Conservation (phyloP, 2,329 filamentous ascomycete genomes). For the Xylariaceae sp. region DNA sequence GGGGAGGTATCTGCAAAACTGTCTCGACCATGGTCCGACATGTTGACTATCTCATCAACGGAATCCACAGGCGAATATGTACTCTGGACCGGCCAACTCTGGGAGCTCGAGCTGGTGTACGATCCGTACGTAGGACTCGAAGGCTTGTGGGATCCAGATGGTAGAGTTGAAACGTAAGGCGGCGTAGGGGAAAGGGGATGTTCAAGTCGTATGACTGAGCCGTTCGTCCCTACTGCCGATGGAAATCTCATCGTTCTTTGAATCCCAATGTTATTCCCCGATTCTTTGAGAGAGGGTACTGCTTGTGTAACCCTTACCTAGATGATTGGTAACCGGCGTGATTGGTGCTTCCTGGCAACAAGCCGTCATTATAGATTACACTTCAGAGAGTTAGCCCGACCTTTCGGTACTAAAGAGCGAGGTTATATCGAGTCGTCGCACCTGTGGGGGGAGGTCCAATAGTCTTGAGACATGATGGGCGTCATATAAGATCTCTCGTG, state of each 20-base stretch:
- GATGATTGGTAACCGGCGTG: constrained; percentile 41
- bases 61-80: constrained; percentile 65
- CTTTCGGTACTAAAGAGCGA: constrained; percentile 30
- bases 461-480: constrained; percentile 53
- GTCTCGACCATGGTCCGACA: constrained; percentile 67
- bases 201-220: constrained; percentile 49
- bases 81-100: constrained; percentile 56
- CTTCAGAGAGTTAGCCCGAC: constrained; percentile 41
- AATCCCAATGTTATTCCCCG: constrained; percentile 45
- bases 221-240: constrained; percentile 41
- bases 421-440: constrained; percentile 48
- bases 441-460: constrained; percentile 61
- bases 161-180: constrained; percentile 51
- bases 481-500: constrained; percentile 57
- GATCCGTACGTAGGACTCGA: constrained; percentile 44
- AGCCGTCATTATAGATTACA: constrained; percentile 41
- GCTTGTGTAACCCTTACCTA: constrained; percentile 42
- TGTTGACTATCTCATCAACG: constrained; percentile 63
- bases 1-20: constrained; percentile 51
- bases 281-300: constrained; percentile 29
- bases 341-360: constrained; percentile 36
- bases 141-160: constrained; percentile 48
- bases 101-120: constrained; percentile 51
- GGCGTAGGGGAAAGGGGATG: constrained; percentile 48
- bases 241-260: constrained; percentile 53